Conservation (phyloP, 2,329 filamentous ascomycete species). For the Pseudocercospora crystallina region DNA sequence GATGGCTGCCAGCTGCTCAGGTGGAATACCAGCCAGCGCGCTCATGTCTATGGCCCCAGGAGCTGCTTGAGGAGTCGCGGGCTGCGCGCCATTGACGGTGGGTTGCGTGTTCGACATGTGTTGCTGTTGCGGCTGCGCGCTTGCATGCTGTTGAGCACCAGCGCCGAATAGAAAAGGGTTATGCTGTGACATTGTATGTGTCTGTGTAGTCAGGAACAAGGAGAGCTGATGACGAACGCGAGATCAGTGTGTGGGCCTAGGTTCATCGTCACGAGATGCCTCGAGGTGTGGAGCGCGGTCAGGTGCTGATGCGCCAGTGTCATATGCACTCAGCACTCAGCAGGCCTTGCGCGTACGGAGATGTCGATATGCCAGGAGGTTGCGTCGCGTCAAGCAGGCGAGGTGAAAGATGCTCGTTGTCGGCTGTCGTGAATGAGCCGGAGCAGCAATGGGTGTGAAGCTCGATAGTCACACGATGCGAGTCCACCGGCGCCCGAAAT, state of each 20-base stretch:
- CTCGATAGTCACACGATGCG: too few relatives aligned
- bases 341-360: too few relatives aligned
- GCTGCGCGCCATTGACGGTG: constrained; percentile 13
- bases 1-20: constrained; percentile 31
- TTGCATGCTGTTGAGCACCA: constrained; percentile 3
- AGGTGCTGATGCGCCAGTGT: neutral
- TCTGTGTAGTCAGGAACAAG: constrained; percentile 6
- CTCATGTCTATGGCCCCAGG: constrained; percentile 21
- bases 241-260: too few relatives aligned
- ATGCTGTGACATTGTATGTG: constrained; percentile 21
- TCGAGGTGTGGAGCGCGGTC: neutral
- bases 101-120: neutral
- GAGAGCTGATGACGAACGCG: too few relatives aligned
- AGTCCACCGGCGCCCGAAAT: too few relatives aligned
- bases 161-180: constrained; percentile 18
- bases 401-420: too few relatives aligned
- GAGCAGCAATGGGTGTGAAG: too few relatives aligned
- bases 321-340: too few relatives aligned
- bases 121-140: constrained; percentile 9
- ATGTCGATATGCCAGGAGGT: too few relatives aligned
- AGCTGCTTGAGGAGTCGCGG: constrained; percentile 5
- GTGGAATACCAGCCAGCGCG: constrained; percentile 25
- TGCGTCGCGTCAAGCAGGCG: too few relatives aligned
- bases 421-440: too few relatives aligned
- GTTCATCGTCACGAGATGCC: too few relatives aligned